Percentiles rank a stretch among this genome's conserved stretches.
Evolutionary conservation across 306 rosid species (phyloP).

Genomic region (Rosa rugosa): DNA sequence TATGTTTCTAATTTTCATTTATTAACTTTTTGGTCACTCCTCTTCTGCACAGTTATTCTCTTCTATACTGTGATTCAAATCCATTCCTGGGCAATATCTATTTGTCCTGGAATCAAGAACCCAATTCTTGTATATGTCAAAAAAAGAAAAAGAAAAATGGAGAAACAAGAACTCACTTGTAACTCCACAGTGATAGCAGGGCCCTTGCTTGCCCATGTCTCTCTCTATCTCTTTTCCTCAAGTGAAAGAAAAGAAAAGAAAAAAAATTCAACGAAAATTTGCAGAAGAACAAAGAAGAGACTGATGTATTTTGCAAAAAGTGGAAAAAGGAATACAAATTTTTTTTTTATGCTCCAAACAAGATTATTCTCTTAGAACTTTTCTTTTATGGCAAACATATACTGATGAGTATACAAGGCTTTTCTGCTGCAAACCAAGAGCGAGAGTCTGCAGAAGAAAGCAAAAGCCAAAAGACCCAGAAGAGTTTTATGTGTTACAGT

Average conservation of each 20-base stretch:
- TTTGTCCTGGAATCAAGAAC: slow-evolving; percentile 22
- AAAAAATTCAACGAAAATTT: slow-evolving; percentile 44
- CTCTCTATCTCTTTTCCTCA: slow-evolving; percentile 47
- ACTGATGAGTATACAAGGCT: slow-evolving; percentile 45
- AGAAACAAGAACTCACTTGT: slow-evolving; percentile 99
- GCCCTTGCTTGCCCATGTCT: slow-evolving; percentile 97
- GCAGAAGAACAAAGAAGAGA: slow-evolving; percentile 21
- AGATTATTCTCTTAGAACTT: slow-evolving; percentile 39
- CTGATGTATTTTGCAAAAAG: slow-evolving; percentile 23
- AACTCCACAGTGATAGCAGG: slow-evolving; percentile 99
- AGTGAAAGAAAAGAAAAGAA: slow-evolving; percentile 37
- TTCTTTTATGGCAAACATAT: slow-evolving; percentile 27
- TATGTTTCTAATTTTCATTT: slow-evolving; percentile 18
- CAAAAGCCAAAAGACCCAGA: slow-evolving; percentile 73
- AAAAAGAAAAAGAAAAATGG: slow-evolving; percentile 32
- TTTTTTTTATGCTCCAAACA: slow-evolving; percentile 32
- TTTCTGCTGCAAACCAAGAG: slow-evolving; percentile 57
- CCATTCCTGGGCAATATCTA: slow-evolving; percentile 20
- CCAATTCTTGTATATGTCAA: slow-evolving; percentile 19
- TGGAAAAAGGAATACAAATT: slow-evolving; percentile 22
- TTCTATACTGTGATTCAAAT: slow-evolving; percentile 30
- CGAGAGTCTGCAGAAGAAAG: slow-evolving; percentile 54
- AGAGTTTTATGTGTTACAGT: slow-evolving; percentile 43
- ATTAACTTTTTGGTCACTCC: slow-evolving; percentile 22
- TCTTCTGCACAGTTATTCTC: slow-evolving; percentile 26